These are phyloP conservation scores for Ganoderma sinense DNA, from an alignment of 1,284 basidiomycete genomes.

Conservation along the genomic window DNA sequence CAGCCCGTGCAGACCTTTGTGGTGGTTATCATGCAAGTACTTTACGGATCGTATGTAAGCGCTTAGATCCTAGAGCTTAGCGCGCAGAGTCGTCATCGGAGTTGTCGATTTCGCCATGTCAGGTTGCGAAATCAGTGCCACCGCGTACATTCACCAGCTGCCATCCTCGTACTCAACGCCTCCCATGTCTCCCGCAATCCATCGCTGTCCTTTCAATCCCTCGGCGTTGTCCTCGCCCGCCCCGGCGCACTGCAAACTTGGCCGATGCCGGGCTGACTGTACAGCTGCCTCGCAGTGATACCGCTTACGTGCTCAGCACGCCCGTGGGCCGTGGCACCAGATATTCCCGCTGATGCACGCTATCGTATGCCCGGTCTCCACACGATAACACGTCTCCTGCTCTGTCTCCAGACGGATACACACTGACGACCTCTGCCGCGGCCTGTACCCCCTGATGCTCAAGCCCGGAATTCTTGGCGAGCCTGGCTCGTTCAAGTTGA, in stretches of 20 bases:
- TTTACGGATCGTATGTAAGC: not conserved
- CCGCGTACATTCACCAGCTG: not conserved
- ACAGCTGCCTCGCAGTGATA: not conserved
- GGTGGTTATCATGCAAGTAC: not conserved
- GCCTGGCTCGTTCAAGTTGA: not conserved
- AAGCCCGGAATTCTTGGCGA: slow-evolving; percentile 27
- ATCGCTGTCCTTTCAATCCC: not conserved
- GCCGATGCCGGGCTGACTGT: slow-evolving; percentile 4
- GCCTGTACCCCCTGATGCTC: slow-evolving; percentile 16
- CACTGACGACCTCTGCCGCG: not conserved
- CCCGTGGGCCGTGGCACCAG: not conserved
- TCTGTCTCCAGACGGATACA: not conserved
- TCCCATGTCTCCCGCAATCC: not conserved
- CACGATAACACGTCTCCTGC: not conserved
- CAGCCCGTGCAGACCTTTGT: not conserved
- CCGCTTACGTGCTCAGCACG: slow-evolving; percentile 2
- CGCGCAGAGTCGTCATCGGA: not conserved
- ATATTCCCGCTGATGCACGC: not conserved
- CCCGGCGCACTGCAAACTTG: not conserved
- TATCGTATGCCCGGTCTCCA: not conserved
- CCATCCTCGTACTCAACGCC: not conserved
- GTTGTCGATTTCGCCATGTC: slow-evolving; percentile 4
- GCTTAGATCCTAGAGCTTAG: not conserved
- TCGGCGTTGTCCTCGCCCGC: not conserved
- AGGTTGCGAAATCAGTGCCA: not conserved